phyloP scores from a whole-genome alignment of 2,329 filamentous ascomycete genomes.

The Allantophomopsis cytisporea region DNA sequence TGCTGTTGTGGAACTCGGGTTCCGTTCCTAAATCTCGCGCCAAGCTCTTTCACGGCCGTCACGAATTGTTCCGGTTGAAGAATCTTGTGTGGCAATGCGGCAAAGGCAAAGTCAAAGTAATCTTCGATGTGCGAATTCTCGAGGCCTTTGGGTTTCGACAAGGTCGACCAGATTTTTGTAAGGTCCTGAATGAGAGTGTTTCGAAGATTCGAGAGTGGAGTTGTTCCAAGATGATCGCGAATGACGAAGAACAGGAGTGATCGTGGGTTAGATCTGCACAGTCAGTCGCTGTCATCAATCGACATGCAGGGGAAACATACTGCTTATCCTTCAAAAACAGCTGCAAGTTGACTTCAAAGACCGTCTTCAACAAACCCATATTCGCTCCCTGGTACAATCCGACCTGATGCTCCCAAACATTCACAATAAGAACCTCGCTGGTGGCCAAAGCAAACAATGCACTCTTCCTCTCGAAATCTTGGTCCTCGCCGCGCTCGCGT shows the following conservation, averaged over 20 bases:
- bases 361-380: slow-evolving; percentile 96
- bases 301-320: slow-evolving; percentile 32
- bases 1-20: slow-evolving; percentile 54
- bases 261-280: slow-evolving; percentile 60
- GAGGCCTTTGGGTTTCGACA: slow-evolving; percentile 81
- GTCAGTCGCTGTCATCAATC: slow-evolving; percentile 10
- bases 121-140: slow-evolving; percentile 86
- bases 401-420: slow-evolving; percentile 99
- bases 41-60: slow-evolving; percentile 65
- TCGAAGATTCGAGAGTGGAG: slow-evolving; percentile 78
- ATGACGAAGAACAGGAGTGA: slow-evolving; percentile 98
- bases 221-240: slow-evolving; percentile 87
- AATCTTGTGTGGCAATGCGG: slow-evolving; percentile 91
- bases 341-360: slow-evolving; percentile 97
- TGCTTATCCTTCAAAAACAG: slow-evolving; percentile 92
- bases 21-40: slow-evolving; percentile 69
- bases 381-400: slow-evolving; percentile 97
- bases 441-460: slow-evolving; percentile 94
- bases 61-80: slow-evolving; percentile 87
- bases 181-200: slow-evolving; percentile 85
- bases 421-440: slow-evolving; percentile 94
- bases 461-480: slow-evolving; percentile 98
- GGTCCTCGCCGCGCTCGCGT: slow-evolving; percentile 89
- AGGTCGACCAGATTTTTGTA: slow-evolving; percentile 79
- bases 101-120: slow-evolving; percentile 98